Conservation (phyloP, 495 filamentous ascomycete genomes). For the Mytilinidion resinicola region DNA sequence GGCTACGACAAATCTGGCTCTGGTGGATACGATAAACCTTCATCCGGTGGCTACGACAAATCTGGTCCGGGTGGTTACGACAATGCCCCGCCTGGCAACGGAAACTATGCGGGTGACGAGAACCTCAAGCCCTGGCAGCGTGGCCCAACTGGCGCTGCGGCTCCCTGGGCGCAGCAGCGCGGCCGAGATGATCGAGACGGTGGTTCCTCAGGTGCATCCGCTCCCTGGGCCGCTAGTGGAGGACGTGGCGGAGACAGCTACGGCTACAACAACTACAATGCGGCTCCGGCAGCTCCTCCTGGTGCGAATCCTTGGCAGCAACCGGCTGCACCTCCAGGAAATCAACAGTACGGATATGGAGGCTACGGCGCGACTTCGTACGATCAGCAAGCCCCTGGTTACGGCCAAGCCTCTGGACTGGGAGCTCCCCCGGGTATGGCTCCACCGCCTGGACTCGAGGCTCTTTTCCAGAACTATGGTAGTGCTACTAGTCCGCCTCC, state of each 20-base stretch:
- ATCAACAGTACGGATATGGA: conserved; percentile 4
- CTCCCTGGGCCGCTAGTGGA: conserved; percentile 24
- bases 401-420: conserved; percentile 39
- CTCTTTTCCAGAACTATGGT: conserved; percentile 62
- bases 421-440: conserved; percentile 37
- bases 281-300: conserved; percentile 8
- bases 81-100: conserved; percentile 28
- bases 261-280: conserved; percentile 14
- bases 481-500: conserved; percentile 40
- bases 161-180: conserved; percentile 57
- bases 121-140: conserved; percentile 83
- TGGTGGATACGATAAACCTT: conserved; percentile 35
- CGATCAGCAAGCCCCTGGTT: conserved; percentile 6
- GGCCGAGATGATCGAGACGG: conserved; percentile 21
- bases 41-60: background rate
- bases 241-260: conserved; percentile 13
- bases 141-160: conserved; percentile 78
- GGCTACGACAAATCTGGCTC: conserved; percentile 47
- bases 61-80: conserved; percentile 59
- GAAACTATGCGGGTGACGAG: conserved; percentile 41
- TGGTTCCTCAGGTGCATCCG: conserved; percentile 32
- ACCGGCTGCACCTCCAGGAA: conserved; percentile 2
- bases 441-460: conserved; percentile 60
- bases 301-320: conserved; percentile 22
- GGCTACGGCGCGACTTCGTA: conserved; percentile 11